Conservation (phyloP, 345 rosid species). For the Combretum micranthum region DNA sequence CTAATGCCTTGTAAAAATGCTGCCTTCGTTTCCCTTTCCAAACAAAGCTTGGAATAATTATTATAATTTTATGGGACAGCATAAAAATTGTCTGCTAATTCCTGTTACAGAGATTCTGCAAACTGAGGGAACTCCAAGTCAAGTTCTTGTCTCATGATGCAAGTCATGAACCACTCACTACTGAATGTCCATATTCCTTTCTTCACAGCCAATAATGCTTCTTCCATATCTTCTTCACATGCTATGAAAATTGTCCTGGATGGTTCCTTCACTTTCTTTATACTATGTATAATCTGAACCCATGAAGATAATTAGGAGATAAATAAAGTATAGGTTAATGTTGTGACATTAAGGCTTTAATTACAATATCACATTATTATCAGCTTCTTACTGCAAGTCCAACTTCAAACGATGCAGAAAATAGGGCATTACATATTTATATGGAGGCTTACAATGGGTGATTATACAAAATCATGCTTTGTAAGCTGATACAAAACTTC, state of each 20-base stretch:
- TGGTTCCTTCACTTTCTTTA: constrained; percentile 28
- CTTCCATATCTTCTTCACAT: constrained; percentile 67
- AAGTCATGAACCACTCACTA: constrained; percentile 71
- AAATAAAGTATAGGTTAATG: not conserved
- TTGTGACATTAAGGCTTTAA: not conserved
- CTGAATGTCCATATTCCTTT: constrained; percentile 51
- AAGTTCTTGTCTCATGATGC: constrained; percentile 71
- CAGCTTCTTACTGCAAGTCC: too few relatives aligned
- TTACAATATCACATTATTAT: too few relatives aligned
- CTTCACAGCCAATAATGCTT: constrained; percentile 45
- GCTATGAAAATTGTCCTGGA: constrained; percentile 45
- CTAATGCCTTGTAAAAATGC: too few relatives aligned
- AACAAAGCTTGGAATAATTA: not conserved
- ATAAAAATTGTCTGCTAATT: too few relatives aligned
- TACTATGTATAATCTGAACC: constrained; percentile 33
- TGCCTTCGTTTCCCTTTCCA: too few relatives aligned
- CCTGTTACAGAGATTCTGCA: constrained; percentile 51
- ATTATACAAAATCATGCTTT: not conserved
- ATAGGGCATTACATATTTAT: too few relatives aligned
- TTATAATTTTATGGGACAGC: too few relatives aligned
- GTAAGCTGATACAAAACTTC: too few relatives aligned
- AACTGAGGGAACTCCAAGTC: constrained; percentile 53
- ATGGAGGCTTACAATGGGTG: too few relatives aligned
- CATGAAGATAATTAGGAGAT: not conserved
- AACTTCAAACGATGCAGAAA: too few relatives aligned